Evolutionary conservation across 73 alveolate genomes (phyloP), one percentile per base, ranked within the genome.

Genomic region (Durusdinium trenchii): DNA sequence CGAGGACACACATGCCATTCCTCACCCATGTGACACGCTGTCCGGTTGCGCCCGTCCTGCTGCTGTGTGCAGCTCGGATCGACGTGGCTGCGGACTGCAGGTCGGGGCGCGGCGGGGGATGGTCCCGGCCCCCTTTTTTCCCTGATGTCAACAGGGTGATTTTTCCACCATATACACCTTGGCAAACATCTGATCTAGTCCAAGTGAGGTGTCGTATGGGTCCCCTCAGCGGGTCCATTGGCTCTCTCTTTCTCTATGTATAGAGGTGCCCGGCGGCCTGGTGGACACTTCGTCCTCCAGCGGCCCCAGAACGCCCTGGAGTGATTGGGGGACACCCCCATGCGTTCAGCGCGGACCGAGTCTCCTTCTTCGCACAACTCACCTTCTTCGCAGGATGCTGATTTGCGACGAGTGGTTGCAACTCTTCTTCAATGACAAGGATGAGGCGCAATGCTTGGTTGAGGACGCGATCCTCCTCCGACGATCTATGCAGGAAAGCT

Each of bases 11-110:
- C 71, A 35, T 46, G 76, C 90, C 98, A 46, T 69, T 91, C 98
- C 40, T 91, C 90, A 91, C 98, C 90, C 98, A 91, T 61, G 98
- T 71, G 98, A 91, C 98, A 45, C 98, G 98, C 90, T 48, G 87
- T 54, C 98, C 98, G 40, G 76, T 69, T 51, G 89, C 71, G 60
- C 98, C 98, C n/a, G 64, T 48, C 51, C 90, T 42, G 90, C 78
- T 91, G 98, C 98, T 91, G 57, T 91, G 98, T 52, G 98, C 98
- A 38, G 98, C 85, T 18, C 98, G 98, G 12, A 78, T 91, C 32
- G 98, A 91, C 18, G 75, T 91, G 78, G 82, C 90, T 42, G 82
- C 28, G 78, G 60, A 69, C 90, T 61, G 95, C 95, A 51, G 91
- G 91, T 48, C 62, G 62, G 64, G 64, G 36, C 38, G 76, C 32